These are phyloP conservation scores for Boletus patriciae DNA, from an alignment of 768 basidiomycete species.

Conservation along the genomic window DNA sequence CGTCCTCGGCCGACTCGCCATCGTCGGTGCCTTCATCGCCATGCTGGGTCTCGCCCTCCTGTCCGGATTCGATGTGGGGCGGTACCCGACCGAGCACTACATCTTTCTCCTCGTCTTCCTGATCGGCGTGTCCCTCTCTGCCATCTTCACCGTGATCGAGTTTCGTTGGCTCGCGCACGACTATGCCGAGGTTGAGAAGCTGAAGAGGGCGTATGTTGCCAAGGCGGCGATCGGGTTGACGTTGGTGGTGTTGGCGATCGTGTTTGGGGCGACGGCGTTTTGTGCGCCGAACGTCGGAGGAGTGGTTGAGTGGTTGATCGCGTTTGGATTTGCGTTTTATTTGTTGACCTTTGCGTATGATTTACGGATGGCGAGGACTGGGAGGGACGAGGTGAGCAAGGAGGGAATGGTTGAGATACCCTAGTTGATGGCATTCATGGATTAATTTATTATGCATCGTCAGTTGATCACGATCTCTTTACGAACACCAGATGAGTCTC, in stretches of 20 bases:
- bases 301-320: conserved; percentile 74
- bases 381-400: not conserved
- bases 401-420: conserved; percentile 9
- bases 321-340: conserved; percentile 72
- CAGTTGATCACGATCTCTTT: not conserved
- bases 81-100: conserved; percentile 51
- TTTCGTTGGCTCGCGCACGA: conserved; percentile 66
- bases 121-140: conserved; percentile 66
- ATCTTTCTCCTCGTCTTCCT: conserved; percentile 72
- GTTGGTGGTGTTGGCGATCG: conserved; percentile 62
- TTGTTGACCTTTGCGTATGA: conserved; percentile 73
- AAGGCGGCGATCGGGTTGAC: conserved; percentile 61
- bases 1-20: conserved; percentile 54
- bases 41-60: conserved; percentile 66
- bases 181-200: conserved; percentile 42
- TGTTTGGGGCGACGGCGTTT: conserved; percentile 57
- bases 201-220: conserved; percentile 55
- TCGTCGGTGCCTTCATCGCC: conserved; percentile 60
- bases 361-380: conserved; percentile 52
- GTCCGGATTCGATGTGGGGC: conserved; percentile 68
- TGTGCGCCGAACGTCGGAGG: conserved; percentile 50
- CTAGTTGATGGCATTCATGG: not conserved
- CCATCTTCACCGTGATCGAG: conserved; percentile 73
- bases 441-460: not conserved
- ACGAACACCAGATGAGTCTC: not conserved